Evolutionary conservation across 768 basidiomycete genomes (phyloP).

Genomic region (Boletus coccyginus): DNA sequence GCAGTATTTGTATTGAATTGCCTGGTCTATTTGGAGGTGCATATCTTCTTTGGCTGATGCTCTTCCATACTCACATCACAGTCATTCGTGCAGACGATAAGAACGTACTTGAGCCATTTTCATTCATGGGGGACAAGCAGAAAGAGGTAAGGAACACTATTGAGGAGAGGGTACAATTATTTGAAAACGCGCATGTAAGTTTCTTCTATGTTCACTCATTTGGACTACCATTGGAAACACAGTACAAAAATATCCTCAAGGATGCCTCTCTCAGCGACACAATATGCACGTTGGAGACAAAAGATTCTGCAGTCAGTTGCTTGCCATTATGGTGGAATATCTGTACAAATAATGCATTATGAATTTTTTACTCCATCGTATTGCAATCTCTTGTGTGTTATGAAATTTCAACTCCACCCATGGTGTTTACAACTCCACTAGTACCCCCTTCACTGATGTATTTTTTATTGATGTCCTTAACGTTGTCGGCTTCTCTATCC

Average conservation of each 20-base stretch:
- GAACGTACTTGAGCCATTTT: slow-evolving; percentile 64
- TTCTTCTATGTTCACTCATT: background rate
- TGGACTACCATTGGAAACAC: background rate
- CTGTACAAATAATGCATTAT: no score
- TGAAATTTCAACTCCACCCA: no score
- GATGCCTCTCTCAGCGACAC: slow-evolving; percentile 29
- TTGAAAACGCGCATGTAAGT: slow-evolving; percentile 86
- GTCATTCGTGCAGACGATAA: slow-evolving; percentile 22
- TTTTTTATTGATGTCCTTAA: no score
- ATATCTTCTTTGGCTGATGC: slow-evolving; percentile 16
- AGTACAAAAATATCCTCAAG: slow-evolving; percentile 25
- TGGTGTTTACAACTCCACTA: no score
- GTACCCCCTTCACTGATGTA: no score
- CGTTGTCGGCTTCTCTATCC: no score
- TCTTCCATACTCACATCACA: background rate
- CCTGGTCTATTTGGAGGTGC: slow-evolving; percentile 75
- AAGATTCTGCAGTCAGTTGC: slow-evolving; percentile 18
- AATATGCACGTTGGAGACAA: slow-evolving; percentile 22
- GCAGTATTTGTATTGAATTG: slow-evolving; percentile 86
- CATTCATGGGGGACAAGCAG: slow-evolving; percentile 65
- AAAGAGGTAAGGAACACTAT: slow-evolving; percentile 56
- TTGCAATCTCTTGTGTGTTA: no score
- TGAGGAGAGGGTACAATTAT: slow-evolving; percentile 53
- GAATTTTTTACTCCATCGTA: no score
- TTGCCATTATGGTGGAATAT: no score